These are phyloP conservation scores for Amanita pseudoporphyria DNA, from an alignment of 768 basidiomycete genomes.

Conservation along the genomic window DNA sequence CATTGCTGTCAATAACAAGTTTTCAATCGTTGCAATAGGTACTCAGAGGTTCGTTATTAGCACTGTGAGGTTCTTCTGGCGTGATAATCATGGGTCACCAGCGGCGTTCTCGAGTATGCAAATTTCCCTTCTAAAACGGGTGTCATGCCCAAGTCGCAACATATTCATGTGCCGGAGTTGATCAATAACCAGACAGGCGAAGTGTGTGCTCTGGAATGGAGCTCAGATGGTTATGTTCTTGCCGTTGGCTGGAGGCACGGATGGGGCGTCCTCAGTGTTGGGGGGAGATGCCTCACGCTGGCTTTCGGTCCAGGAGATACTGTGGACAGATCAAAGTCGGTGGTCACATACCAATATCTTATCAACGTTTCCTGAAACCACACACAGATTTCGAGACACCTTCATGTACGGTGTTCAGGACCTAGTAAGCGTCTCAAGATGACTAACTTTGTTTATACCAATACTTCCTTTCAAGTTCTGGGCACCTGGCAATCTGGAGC, in stretches of 20 bases:
- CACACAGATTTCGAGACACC: slow-evolving; percentile 56
- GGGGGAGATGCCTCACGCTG: slow-evolving; percentile 79
- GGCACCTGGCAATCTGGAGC: slow-evolving; percentile 87
- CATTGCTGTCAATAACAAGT: slow-evolving; percentile 66
- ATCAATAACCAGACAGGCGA: slow-evolving; percentile 49
- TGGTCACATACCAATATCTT: slow-evolving; percentile 1
- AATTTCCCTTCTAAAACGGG: slow-evolving; percentile 59
- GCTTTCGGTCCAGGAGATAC: slow-evolving; percentile 60
- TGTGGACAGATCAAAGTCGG: slow-evolving; percentile 44
- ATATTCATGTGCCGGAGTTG: slow-evolving; percentile 51
- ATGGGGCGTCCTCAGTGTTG: slow-evolving; percentile 87
- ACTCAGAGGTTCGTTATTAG: slow-evolving; percentile 42
- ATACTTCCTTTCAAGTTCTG: slow-evolving; percentile 56
- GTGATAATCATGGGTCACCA: slow-evolving; percentile 18
- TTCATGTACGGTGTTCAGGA: slow-evolving; percentile 77
- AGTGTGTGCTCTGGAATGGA: slow-evolving; percentile 77
- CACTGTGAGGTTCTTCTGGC: not conserved
- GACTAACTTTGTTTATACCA: not conserved
- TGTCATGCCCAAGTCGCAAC: slow-evolving; percentile 48
- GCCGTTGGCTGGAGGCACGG: slow-evolving; percentile 88
- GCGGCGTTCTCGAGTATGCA: slow-evolving; percentile 58
- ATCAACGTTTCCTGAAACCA: slow-evolving; percentile 5
- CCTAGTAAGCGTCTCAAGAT: slow-evolving; percentile 41
- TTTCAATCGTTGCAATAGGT: slow-evolving; percentile 78
- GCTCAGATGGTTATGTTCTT: slow-evolving; percentile 89